These are phyloP conservation scores for Apiotrichum akiyoshidainum DNA, from an alignment of 1,284 basidiomycete genomes.

Conservation along the genomic window DNA sequence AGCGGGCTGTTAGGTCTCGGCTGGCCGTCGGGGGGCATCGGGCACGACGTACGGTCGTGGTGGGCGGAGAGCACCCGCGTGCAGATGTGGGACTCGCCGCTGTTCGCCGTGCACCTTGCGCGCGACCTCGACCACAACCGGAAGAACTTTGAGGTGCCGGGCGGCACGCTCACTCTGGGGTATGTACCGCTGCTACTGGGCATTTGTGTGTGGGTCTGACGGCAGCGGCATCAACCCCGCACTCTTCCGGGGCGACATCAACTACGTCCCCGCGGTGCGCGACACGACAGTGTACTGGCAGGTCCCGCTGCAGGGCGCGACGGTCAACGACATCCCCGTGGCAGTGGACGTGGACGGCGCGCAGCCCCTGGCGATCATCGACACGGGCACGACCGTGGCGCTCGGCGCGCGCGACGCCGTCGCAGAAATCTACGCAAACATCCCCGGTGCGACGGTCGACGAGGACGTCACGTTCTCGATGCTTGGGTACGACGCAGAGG, in stretches of 20 bases:
- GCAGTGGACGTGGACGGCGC: not conserved
- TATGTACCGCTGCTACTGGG: not conserved
- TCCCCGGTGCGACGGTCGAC: conserved; percentile 14
- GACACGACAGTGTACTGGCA: conserved; percentile 6
- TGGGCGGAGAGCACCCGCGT: conserved; percentile 23
- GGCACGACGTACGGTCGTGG: conserved; percentile 39
- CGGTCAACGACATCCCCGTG: conserved; percentile 6
- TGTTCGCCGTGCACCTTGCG: conserved; percentile 75
- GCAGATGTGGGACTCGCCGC: conserved; percentile 57
- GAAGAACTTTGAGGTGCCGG: conserved; percentile 37
- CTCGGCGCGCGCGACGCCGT: conserved; percentile 20
- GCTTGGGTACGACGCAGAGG: conserved; percentile 11
- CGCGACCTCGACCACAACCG: conserved; percentile 55
- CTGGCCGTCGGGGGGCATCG: conserved; percentile 37
- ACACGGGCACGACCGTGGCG: conserved; percentile 35
- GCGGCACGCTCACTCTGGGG: conserved; percentile 68
- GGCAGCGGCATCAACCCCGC: conserved; percentile 54
- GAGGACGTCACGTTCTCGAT: not conserved
- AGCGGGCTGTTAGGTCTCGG: conserved; percentile 50
- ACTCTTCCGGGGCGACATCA: conserved; percentile 69
- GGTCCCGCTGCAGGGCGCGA: conserved; percentile 3
- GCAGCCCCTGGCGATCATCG: conserved; percentile 9
- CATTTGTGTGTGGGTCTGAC: not conserved
- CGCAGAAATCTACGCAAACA: conserved; percentile 20
- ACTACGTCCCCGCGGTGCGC: conserved; percentile 55